Evolutionary conservation across 352 stramenopile species (phyloP), one percentile per base, ranked within the genome.

Genomic region (Pythium phragmitis): DNA sequence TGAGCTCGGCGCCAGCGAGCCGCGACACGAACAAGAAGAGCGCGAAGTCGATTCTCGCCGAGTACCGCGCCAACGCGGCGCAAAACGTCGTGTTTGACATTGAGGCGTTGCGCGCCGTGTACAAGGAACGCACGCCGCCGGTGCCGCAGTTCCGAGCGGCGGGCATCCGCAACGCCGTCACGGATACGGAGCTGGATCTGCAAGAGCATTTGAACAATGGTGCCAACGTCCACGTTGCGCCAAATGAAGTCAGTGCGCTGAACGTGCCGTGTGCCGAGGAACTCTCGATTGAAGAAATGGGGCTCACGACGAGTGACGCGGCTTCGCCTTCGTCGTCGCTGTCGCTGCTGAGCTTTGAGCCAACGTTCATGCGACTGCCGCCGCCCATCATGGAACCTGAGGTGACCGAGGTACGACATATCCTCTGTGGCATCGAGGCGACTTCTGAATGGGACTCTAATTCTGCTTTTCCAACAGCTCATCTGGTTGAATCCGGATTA

Each of bases 401-500:
- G 53, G 86, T 88, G 76, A 92, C 87, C 16, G 90, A 61, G 55
- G 55, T 61, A 36, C 26, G 48, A 11, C 11, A 39, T 46, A 16
- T 46, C 39, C 17, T 14, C 39, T 21, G 21, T 21, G 11, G 36
- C 96, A 41, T 57, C 68, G 2, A 16, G 47, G 9, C 11, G 17
- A 39, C 7, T 39, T 5, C 1, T 52, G 26, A 21, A 21, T 45
- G 60, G 3, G 5, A 26, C 43, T 34, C 1, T 16, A 21, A 37
- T 3, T 17, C n/a, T 39, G 21, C 0, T 30, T 26, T 14, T 50
- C 14, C 11, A 34, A 16, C 36, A 79, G 76, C 74, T 96, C 37
- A 94, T 97, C 60, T 97, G 92, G 90, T 73, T 97, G 65, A 96
- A 97, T 65, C 89, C 91, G 11, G 88, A 97, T 63, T 97, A 97